Conservation (phyloP, 1,284 basidiomycete species). For the Earliella scabrosa region DNA sequence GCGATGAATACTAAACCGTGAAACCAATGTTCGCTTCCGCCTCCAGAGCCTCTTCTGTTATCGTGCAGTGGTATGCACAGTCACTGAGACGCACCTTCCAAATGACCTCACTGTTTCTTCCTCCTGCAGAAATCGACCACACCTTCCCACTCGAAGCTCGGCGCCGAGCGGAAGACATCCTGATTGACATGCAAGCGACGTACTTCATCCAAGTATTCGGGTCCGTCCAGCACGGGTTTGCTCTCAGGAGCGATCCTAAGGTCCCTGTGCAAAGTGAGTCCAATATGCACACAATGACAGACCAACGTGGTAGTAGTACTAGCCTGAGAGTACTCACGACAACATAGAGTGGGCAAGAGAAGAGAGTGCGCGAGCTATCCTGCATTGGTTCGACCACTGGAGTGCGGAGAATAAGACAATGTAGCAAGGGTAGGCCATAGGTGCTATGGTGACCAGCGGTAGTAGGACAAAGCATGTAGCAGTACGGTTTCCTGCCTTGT, state of each 20-base stretch:
- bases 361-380: conserved; percentile 52
- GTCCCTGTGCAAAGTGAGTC: conserved; percentile 47
- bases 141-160: conserved; percentile 49
- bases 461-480: too few species aligned
- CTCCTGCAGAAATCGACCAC: conserved; percentile 43
- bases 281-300: background rate
- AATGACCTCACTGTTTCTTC: background rate
- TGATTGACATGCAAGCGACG: conserved; percentile 46
- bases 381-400: conserved; percentile 24
- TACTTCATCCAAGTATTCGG: conserved; percentile 57
- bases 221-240: conserved; percentile 51
- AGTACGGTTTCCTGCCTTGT: too few species aligned
- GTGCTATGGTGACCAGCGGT: too few species aligned
- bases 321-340: background rate
- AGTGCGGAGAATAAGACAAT: background rate
- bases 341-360: conserved; percentile 60
- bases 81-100: background rate
- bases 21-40: too few species aligned
- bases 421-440: too few species aligned
- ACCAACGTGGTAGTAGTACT: background rate
- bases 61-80: conserved; percentile 15
- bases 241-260: conserved; percentile 43
- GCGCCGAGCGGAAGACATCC: conserved; percentile 49
- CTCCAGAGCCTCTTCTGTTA: conserved; percentile 22
- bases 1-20: background rate